These are phyloP conservation scores for Xylaria curta DNA, from an alignment of 495 filamentous ascomycete genomes.

Conservation along the genomic window DNA sequence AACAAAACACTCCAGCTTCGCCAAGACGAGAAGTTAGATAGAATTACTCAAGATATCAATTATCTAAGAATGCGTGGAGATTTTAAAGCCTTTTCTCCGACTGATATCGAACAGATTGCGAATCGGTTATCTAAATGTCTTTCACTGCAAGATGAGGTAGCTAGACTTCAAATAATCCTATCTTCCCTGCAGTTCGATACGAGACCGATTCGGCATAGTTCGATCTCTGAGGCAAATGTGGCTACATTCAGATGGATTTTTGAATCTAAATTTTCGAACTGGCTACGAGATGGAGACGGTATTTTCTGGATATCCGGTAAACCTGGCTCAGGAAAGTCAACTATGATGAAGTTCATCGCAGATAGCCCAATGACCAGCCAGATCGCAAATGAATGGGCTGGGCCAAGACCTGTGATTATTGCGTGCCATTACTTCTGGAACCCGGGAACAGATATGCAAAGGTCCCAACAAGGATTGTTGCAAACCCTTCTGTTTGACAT, in stretches of 20 bases:
- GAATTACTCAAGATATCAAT: neutral
- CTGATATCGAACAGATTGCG: neutral
- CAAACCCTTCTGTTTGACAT: neutral
- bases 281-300: neutral
- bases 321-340: slow-evolving; percentile 3
- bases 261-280: neutral
- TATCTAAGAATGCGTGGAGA: neutral
- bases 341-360: neutral
- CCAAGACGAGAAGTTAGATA: neutral
- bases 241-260: neutral
- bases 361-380: neutral
- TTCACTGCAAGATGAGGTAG: neutral
- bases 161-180: neutral
- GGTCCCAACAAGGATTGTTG: neutral
- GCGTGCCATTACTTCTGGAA: slow-evolving; percentile 1
- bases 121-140: neutral
- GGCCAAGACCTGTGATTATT: neutral
- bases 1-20: neutral
- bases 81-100: neutral
- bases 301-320: slow-evolving; percentile 3
- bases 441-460: neutral
- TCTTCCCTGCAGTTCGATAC: neutral
- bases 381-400: neutral
- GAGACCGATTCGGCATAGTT: neutral
- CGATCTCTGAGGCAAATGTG: neutral